These are phyloP conservation scores for Suillus discolor DNA, from an alignment of 768 basidiomycete genomes.

Conservation along the genomic window DNA sequence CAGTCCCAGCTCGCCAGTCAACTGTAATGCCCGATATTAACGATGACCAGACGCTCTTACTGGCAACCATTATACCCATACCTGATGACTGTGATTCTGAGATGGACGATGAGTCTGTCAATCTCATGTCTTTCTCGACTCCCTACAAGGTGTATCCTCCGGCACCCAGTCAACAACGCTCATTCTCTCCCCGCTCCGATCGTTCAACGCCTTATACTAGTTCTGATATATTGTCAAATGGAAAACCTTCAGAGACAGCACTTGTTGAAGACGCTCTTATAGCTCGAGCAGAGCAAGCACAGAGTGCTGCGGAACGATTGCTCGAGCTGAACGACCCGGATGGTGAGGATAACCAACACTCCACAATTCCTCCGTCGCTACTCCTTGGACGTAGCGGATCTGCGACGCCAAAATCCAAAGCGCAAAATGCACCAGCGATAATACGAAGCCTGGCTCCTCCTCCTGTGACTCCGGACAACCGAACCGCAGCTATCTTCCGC, in stretches of 20 bases:
- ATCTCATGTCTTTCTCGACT: slow-evolving; percentile 73
- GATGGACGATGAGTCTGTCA: slow-evolving; percentile 53
- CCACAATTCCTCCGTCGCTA: slow-evolving; percentile 57
- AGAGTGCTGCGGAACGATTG: slow-evolving; percentile 87
- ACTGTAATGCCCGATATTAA: slow-evolving; percentile 43
- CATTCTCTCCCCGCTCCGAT: slow-evolving; percentile 57
- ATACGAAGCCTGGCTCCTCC: slow-evolving; percentile 35
- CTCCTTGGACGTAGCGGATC: slow-evolving; percentile 43
- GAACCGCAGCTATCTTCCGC: slow-evolving; percentile 59
- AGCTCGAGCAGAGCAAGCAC: slow-evolving; percentile 89
- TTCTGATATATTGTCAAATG: slow-evolving; percentile 63
- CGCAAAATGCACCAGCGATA: slow-evolving; percentile 36
- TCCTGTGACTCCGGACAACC: slow-evolving; percentile 70
- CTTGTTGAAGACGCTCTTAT: slow-evolving; percentile 83
- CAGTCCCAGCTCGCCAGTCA: slow-evolving; percentile 45
- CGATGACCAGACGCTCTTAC: slow-evolving; percentile 64
- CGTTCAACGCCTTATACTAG: slow-evolving; percentile 50
- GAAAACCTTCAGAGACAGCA: slow-evolving; percentile 45
- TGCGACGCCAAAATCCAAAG: slow-evolving; percentile 42
- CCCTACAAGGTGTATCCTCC: slow-evolving; percentile 57
- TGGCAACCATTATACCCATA: slow-evolving; percentile 74
- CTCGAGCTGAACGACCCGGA: slow-evolving; percentile 86
- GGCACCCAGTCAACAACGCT: slow-evolving; percentile 41
- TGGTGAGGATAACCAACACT: slow-evolving; percentile 54
- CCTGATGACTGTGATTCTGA: slow-evolving; percentile 78